These are phyloP conservation scores for Mycosphaerella sp. DNA, from an alignment of 2,329 filamentous ascomycete species.

Conservation along the genomic window DNA sequence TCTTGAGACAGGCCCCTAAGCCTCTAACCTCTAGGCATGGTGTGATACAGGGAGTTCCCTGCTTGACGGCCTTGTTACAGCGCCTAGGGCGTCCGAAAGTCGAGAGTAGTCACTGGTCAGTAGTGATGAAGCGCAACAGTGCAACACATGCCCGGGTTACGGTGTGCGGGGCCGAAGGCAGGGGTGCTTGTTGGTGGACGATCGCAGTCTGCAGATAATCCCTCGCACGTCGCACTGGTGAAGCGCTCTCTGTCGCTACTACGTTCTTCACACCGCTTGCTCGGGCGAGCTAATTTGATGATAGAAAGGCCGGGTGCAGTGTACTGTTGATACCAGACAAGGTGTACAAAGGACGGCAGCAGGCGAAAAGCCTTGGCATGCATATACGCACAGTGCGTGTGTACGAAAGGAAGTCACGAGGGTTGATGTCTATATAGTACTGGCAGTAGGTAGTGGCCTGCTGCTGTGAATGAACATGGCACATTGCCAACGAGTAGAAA, in stretches of 20 bases:
- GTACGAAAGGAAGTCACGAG: slow-evolving; percentile 3
- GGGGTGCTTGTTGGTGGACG: too few species aligned
- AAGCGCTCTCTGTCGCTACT: neutral
- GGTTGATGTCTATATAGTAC: neutral
- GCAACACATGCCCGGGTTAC: too few species aligned
- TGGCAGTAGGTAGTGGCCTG: neutral
- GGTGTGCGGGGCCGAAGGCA: too few species aligned
- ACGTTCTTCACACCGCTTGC: neutral
- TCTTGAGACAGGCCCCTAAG: neutral
- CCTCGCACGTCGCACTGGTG: neutral
- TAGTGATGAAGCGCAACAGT: too few species aligned
- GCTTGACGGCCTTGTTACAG: neutral
- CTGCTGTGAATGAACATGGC: neutral
- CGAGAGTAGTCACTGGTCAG: too few species aligned
- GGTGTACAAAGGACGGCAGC: slow-evolving; percentile 6
- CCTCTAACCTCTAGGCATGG: neutral
- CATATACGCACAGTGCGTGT: neutral
- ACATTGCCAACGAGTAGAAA: neutral
- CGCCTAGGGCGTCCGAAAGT: too few species aligned
- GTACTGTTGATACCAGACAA: slow-evolving; percentile 2
- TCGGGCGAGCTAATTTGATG: neutral
- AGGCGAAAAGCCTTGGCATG: slow-evolving; percentile 5
- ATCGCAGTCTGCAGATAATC: neutral
- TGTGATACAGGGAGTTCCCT: slow-evolving; percentile 1
- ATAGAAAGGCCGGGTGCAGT: neutral